phyloP scores from a whole-genome alignment of 495 filamentous ascomycete genomes.

The Glarea lozoyensis region DNA sequence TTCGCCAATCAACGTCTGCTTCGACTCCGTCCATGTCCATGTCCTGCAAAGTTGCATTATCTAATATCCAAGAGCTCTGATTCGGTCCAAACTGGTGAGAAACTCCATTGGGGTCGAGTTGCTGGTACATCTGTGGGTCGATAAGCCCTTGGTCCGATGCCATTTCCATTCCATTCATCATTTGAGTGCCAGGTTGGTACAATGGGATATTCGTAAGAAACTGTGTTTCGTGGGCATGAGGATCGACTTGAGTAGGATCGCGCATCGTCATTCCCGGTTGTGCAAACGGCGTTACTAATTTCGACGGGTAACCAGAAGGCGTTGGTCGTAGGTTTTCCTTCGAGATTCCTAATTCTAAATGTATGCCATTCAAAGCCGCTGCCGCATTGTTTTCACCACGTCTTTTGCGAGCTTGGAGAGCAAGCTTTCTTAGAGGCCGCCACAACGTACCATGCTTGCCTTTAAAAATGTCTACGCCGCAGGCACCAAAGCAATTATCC shows the following conservation, averaged over 20 bases:
- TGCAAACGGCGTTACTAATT: not conserved
- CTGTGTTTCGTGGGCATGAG: slow-evolving; percentile 26
- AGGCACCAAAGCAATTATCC: slow-evolving; percentile 46
- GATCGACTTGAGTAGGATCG: slow-evolving; percentile 11
- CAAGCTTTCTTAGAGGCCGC: slow-evolving; percentile 63
- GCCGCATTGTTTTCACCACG: slow-evolving; percentile 36
- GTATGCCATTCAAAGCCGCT: not conserved
- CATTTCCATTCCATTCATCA: slow-evolving; percentile 8
- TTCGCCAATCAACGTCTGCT: slow-evolving; percentile 16
- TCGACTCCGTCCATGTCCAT: slow-evolving; percentile 15
- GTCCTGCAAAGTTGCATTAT: slow-evolving; percentile 10
- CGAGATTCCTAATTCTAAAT: slow-evolving; percentile 5
- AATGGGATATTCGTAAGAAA: not conserved
- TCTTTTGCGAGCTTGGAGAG: slow-evolving; percentile 53
- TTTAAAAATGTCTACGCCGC: slow-evolving; percentile 41
- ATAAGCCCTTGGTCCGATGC: slow-evolving; percentile 5
- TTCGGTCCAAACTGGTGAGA: not conserved
- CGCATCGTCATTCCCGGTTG: no score
- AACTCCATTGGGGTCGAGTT: no score
- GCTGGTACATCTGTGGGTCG: slow-evolving; percentile 11
- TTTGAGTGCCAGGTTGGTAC: slow-evolving; percentile 1
- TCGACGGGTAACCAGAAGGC: not conserved
- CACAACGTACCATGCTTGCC: slow-evolving; percentile 57
- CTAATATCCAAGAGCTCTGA: slow-evolving; percentile 14
- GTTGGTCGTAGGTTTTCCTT: slow-evolving; percentile 8